These are phyloP conservation scores for Crithidia expoeki DNA, from an alignment of 208 protist genomes.

Conservation along the genomic window DNA sequence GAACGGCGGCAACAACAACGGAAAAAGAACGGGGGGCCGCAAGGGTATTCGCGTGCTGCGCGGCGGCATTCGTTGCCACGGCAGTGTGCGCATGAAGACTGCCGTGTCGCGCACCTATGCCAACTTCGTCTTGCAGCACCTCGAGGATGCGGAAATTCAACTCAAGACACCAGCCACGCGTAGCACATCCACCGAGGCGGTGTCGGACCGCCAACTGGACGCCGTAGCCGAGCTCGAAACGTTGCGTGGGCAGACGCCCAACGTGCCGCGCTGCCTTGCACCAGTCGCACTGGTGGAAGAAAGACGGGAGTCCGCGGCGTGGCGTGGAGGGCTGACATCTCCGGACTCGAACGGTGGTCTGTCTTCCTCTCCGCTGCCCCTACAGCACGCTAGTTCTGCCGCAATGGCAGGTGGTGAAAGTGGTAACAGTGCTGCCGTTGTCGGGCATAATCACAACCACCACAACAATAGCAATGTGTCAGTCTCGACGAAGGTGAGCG, in stretches of 20 bases:
- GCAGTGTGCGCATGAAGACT: slow-evolving; percentile 38
- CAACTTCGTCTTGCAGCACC: slow-evolving; percentile 36
- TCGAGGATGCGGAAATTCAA: slow-evolving; percentile 21
- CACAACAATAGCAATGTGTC: background rate
- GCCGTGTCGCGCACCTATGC: slow-evolving; percentile 37
- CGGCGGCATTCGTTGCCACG: slow-evolving; percentile 53
- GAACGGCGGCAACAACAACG: background rate
- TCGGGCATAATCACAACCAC: no score
- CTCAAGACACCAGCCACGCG: slow-evolving; percentile 13
- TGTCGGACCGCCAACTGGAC: slow-evolving; percentile 33
- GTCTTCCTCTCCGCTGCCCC: background rate
- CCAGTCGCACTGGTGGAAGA: slow-evolving; percentile 25
- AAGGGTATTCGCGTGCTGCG: slow-evolving; percentile 20
- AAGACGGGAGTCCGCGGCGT: background rate
- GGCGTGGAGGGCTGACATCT: background rate
- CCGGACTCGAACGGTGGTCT: background rate
- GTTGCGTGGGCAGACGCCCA: slow-evolving; percentile 43
- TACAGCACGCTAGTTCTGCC: background rate
- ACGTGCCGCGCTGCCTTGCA: slow-evolving; percentile 32
- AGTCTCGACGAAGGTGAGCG: background rate
- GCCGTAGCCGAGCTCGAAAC: slow-evolving; percentile 45
- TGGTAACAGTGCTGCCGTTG: no score
- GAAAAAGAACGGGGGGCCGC: background rate
- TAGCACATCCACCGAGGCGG: slow-evolving; percentile 6
- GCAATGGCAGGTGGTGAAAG: no score